Evolutionary conservation across 768 basidiomycete genomes (phyloP).

Genomic region (Ramaria sp.): DNA sequence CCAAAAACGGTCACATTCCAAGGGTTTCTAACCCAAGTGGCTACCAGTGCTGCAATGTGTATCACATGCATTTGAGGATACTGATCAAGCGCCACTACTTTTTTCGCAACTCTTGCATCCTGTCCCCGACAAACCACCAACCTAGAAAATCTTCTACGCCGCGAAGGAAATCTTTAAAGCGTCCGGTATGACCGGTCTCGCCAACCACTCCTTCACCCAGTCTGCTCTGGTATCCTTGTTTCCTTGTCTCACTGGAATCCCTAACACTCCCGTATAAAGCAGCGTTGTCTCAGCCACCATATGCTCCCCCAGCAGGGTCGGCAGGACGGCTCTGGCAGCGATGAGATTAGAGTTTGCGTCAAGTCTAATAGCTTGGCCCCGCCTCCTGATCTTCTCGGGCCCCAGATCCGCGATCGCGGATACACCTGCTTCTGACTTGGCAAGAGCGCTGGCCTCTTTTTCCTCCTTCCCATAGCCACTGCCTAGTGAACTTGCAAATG

Average conservation of each 20-base stretch:
- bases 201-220: constrained; percentile 13
- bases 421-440: constrained; percentile 49
- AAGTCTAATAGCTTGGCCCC: constrained; percentile 41
- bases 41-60: too few species aligned
- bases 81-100: too few species aligned
- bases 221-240: constrained; percentile 9
- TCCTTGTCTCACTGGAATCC: constrained; percentile 27
- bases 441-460: constrained; percentile 36
- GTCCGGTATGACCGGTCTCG: constrained; percentile 7
- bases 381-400: constrained; percentile 12
- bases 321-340: constrained; percentile 54
- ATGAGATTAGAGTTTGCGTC: constrained; percentile 70
- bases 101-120: too few species aligned
- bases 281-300: constrained; percentile 33
- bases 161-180: background rate
- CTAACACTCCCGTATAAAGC: constrained; percentile 61
- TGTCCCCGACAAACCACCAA: too few species aligned
- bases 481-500: constrained; percentile 13
- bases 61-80: too few species aligned
- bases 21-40: too few species aligned
- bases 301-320: constrained; percentile 46
- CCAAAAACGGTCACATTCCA: too few species aligned
- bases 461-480: constrained; percentile 35
- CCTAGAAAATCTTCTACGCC: too few species aligned
- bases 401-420: constrained; percentile 48